A percentile compares a stretch with the other conserved stretches of the same genome.
phyloP scores from a whole-genome alignment of 306 rosid genomes.

The Dryas drummondii region DNA sequence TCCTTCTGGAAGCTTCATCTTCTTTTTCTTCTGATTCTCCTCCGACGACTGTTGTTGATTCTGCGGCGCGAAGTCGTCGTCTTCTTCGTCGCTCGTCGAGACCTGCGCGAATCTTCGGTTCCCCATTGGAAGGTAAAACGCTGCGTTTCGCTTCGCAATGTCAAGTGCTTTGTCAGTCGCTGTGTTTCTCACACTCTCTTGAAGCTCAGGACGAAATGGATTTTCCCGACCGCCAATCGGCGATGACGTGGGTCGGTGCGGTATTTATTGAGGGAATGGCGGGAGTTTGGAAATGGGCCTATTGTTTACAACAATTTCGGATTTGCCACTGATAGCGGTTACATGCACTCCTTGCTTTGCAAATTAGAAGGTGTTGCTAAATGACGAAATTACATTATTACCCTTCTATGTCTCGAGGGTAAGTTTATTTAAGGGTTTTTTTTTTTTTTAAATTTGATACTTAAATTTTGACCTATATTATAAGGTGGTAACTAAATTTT shows the following conservation, averaged over 20 bases:
- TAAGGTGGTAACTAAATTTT: no score
- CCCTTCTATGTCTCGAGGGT: no score
- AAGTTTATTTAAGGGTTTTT: no score
- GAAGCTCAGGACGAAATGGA: background rate
- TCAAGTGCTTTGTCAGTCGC: background rate
- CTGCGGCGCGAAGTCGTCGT: conserved; percentile 36
- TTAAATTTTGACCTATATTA: no score
- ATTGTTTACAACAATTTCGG: background rate
- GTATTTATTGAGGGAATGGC: background rate
- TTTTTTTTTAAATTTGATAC: no score
- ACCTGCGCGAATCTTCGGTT: conserved; percentile 72
- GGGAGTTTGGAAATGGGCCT: background rate
- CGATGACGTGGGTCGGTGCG: background rate
- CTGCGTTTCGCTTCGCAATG: background rate
- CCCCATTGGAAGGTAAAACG: conserved; percentile 45
- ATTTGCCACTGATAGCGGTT: conserved; percentile 1
- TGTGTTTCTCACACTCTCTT: background rate
- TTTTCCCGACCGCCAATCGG: background rate
- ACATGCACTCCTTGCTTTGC: no score
- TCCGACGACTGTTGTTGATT: conserved; percentile 22
- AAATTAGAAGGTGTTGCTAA: no score
- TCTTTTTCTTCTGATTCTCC: conserved; percentile 53
- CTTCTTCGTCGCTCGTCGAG: conserved; percentile 78
- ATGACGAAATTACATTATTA: no score
- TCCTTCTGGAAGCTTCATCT: conserved; percentile 37